A percentile compares a stretch with the other conserved stretches of the same genome.
Evolutionary conservation across 2,329 filamentous ascomycete species (phyloP).

Genomic region (Aspergillus ustus): DNA sequence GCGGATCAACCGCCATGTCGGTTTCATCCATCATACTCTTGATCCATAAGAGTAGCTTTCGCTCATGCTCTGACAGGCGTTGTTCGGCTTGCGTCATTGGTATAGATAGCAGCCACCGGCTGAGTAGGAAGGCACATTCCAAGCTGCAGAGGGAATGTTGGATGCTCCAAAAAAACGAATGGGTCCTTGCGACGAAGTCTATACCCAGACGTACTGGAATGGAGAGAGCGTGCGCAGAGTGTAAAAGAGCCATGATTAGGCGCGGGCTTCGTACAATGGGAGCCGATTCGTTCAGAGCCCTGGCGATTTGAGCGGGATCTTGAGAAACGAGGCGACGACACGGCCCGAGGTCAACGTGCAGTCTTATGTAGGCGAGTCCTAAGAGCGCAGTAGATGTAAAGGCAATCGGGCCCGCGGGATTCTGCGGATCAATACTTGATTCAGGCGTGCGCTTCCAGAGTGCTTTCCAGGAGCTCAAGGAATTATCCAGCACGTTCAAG

Average conservation of each 20-base stretch:
- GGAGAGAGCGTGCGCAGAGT: constrained; percentile 60
- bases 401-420: constrained; percentile 57
- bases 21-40: constrained; percentile 56
- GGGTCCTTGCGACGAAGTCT: constrained; percentile 57
- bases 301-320: constrained; percentile 52
- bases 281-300: constrained; percentile 49
- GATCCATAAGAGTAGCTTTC: constrained; percentile 53
- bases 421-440: constrained; percentile 59
- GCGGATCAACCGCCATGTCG: constrained; percentile 49
- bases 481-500: constrained; percentile 50
- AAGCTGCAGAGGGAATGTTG: constrained; percentile 60
- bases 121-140: constrained; percentile 57
- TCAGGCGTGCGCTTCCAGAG: constrained; percentile 59
- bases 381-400: constrained; percentile 57
- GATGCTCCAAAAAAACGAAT: constrained; percentile 61
- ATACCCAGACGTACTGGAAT: constrained; percentile 60
- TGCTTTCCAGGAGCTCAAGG: constrained; percentile 56
- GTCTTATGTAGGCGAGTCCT: constrained; percentile 52
- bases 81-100: constrained; percentile 49
- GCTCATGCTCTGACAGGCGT: constrained; percentile 51
- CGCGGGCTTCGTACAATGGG: constrained; percentile 50
- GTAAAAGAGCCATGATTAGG: constrained; percentile 56
- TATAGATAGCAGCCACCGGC: constrained; percentile 52
- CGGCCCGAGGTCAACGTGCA: constrained; percentile 54
- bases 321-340: constrained; percentile 53